These are phyloP conservation scores for Neoarthrinium moseri DNA, from an alignment of 2,329 filamentous ascomycete species.

Conservation along the genomic window DNA sequence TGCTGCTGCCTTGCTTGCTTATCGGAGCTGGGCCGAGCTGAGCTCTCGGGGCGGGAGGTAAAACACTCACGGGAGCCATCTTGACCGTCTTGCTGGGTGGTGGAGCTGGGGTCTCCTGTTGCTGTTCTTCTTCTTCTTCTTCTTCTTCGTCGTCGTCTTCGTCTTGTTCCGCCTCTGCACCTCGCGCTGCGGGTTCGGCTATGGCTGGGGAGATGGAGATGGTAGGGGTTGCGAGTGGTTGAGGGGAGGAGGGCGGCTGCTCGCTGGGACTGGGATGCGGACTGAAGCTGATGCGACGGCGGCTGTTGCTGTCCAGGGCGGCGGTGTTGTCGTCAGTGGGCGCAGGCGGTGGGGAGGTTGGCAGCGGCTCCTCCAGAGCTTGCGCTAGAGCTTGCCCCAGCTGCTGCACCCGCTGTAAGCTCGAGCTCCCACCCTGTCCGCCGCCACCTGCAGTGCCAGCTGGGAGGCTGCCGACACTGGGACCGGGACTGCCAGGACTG, in stretches of 20 bases:
- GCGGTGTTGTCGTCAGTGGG: slow-evolving; percentile 6
- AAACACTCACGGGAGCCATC: slow-evolving; percentile 55
- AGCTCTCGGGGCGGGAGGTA: too few relatives aligned
- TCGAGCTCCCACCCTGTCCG: too few relatives aligned
- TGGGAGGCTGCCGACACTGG: too few relatives aligned
- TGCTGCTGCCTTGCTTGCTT: too few relatives aligned
- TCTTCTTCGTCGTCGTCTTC: too few relatives aligned
- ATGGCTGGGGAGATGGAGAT: slow-evolving; percentile 14
- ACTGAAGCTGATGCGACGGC: slow-evolving; percentile 21
- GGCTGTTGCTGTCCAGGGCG: slow-evolving; percentile 24
- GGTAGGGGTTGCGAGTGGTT: slow-evolving; percentile 24
- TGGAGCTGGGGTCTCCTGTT: slow-evolving; percentile 17
- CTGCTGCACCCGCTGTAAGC: too few relatives aligned
- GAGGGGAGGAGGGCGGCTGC: slow-evolving; percentile 14
- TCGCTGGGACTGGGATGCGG: slow-evolving; percentile 21
- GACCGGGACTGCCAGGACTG: too few relatives aligned
- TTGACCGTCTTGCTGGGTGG: slow-evolving; percentile 35
- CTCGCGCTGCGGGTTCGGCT: slow-evolving; percentile 22
- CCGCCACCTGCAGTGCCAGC: too few relatives aligned
- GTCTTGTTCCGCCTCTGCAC: slow-evolving; percentile 9
- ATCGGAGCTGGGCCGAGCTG: too few relatives aligned
- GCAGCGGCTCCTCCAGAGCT: slow-evolving; percentile 25
- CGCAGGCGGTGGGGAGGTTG: slow-evolving; percentile 14
- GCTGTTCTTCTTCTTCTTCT: too few relatives aligned
- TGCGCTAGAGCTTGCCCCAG: slow-evolving; percentile 6